Evolutionary conservation across 176 grass and related monocot genomes (phyloP).

Genomic region (Tillandsia fasciculata): DNA sequence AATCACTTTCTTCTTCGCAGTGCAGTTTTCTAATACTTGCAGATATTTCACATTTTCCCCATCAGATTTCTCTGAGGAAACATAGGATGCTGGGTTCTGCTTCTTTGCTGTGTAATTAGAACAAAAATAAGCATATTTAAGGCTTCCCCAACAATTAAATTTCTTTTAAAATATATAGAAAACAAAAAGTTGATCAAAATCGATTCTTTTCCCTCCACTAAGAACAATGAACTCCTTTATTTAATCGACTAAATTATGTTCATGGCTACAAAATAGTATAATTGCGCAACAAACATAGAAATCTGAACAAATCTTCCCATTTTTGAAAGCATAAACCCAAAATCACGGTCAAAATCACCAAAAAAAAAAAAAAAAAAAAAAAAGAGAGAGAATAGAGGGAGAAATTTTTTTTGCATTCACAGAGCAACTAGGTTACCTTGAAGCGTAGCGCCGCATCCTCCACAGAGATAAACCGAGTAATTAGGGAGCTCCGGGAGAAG

Average conservation of each 20-base stretch:
- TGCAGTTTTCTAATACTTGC: conserved; percentile 43
- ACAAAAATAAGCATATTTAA: conserved; percentile 12
- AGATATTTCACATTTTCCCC: conserved; percentile 61
- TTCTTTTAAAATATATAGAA: not conserved
- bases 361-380: not conserved
- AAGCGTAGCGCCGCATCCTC: conserved; percentile 73
- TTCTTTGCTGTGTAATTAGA: conserved; percentile 57
- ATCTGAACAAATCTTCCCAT: not conserved
- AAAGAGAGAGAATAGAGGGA: too few species aligned
- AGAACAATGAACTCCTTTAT: not conserved
- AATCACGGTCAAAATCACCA: not conserved
- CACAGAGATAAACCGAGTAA: conserved; percentile 86
- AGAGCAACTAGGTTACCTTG: conserved; percentile 33
- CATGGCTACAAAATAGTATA: not conserved
- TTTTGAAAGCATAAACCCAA: not conserved
- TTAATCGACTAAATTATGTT: not conserved
- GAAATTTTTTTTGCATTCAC: not conserved
- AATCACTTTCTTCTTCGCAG: conserved; percentile 32
- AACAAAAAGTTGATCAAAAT: conserved; percentile 1
- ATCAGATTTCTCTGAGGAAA: conserved; percentile 35
- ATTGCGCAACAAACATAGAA: not conserved
- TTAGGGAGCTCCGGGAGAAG: conserved; percentile 82
- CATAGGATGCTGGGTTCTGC: conserved; percentile 27
- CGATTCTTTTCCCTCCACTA: not conserved
- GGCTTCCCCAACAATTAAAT: not conserved